A percentile compares a stretch with the other conserved stretches of the same genome.
phyloP scores from a whole-genome alignment of 2,329 filamentous ascomycete species.

The Calonectria hawksworthii region DNA sequence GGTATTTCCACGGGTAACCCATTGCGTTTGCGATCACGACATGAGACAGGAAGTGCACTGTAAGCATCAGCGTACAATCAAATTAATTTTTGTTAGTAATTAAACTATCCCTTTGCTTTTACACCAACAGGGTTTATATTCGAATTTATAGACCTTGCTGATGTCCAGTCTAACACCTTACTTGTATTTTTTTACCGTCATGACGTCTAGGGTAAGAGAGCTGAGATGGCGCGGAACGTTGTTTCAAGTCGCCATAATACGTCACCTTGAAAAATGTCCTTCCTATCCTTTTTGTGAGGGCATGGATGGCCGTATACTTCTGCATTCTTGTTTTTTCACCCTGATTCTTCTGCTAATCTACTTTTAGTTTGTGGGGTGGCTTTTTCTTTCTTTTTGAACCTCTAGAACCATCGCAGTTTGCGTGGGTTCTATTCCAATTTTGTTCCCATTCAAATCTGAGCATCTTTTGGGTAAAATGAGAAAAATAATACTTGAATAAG shows the following conservation, averaged over 20 bases:
- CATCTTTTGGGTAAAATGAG: no score
- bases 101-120: not conserved
- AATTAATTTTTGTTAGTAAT: not conserved
- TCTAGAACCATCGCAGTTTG: not conserved
- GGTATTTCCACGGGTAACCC: slow-evolving; percentile 45
- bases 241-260: not conserved
- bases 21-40: not conserved
- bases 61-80: no score
- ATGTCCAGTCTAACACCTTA: not conserved
- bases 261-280: not conserved
- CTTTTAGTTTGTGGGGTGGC: not conserved
- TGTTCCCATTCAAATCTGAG: no score
- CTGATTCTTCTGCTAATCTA: not conserved
- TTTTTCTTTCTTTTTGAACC: not conserved
- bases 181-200: not conserved
- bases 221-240: not conserved
- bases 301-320: not conserved
- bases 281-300: not conserved
- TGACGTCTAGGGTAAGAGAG: not conserved
- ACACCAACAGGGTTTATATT: not conserved
- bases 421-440: not conserved
- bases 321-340: not conserved
- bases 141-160: not conserved
- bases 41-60: not conserved
- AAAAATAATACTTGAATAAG: no score